phyloP scores from a whole-genome alignment of 306 rosid genomes.

The Cucumis hystrix region DNA sequence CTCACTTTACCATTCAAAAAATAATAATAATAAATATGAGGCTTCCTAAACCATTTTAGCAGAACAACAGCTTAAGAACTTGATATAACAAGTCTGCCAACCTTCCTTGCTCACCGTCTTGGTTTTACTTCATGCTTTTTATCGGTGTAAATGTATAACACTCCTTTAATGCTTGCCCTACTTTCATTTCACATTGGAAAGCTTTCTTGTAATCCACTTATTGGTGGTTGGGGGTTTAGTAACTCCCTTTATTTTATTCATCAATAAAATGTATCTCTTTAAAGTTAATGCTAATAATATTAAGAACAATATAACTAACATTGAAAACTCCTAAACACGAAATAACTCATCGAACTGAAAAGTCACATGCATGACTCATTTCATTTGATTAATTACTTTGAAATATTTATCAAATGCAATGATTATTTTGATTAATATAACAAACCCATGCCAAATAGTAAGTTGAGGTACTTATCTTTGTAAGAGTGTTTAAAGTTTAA shows the following conservation, averaged over 20 bases:
- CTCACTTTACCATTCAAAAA: neutral
- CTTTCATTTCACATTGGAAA: no score
- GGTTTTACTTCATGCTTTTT: no score
- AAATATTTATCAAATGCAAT: neutral
- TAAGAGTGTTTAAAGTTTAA: neutral
- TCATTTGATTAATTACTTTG: neutral
- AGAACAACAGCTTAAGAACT: neutral
- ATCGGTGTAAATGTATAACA: no score
- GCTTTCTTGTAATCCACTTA: no score
- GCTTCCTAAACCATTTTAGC: neutral
- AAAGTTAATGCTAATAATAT: no score
- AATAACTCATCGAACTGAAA: neutral
- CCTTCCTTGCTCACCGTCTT: no score
- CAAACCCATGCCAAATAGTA: neutral
- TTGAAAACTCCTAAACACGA: neutral
- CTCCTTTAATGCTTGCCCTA: no score
- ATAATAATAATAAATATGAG: neutral
- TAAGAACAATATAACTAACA: neutral
- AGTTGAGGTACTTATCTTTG: neutral
- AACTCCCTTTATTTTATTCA: no score
- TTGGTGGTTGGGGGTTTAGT: no score
- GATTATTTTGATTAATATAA: neutral
- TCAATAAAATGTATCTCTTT: no score
- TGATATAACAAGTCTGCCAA: neutral
- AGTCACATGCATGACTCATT: neutral